Evolutionary conservation across 2,329 filamentous ascomycete species (phyloP).

Genomic region (Atkinsonella hypoxylon): DNA sequence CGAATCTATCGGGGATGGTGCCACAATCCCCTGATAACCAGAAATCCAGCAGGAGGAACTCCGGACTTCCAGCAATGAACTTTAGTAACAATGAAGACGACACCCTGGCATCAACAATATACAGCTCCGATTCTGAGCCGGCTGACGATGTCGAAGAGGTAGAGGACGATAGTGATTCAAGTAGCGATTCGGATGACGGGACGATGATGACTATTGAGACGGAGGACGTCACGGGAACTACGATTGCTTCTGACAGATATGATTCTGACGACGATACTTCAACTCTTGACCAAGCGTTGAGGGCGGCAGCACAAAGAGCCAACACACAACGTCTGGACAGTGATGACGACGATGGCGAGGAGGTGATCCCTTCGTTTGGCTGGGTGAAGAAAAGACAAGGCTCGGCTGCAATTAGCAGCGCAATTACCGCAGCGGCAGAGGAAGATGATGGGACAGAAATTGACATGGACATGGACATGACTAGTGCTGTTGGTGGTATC

Average conservation of each 20-base stretch:
- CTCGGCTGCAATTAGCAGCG: background rate
- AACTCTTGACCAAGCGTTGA: conserved; percentile 64
- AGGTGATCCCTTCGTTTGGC: conserved; percentile 64
- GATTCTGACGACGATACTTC: conserved; percentile 57
- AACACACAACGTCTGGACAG: conserved; percentile 55
- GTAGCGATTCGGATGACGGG: conserved; percentile 56
- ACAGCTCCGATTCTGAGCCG: conserved; percentile 54
- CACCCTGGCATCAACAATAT: conserved; percentile 64
- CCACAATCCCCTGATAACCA: conserved; percentile 53
- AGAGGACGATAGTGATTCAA: conserved; percentile 34
- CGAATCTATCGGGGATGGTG: conserved; percentile 26
- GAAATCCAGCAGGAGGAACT: conserved; percentile 50
- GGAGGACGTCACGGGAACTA: conserved; percentile 63
- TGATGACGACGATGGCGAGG: conserved; percentile 42
- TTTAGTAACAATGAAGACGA: conserved; percentile 55
- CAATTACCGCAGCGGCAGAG: conserved; percentile 19
- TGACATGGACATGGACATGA: conserved; percentile 39
- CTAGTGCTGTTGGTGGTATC: conserved; percentile 43
- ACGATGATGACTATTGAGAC: conserved; percentile 76
- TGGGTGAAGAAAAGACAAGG: conserved; percentile 49
- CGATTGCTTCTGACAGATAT: conserved; percentile 47
- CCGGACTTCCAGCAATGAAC: conserved; percentile 51
- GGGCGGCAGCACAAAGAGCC: conserved; percentile 62
- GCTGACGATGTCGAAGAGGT: conserved; percentile 43
- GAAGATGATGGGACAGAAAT: conserved; percentile 23